These are phyloP conservation scores for Henckelia pumila DNA, from an alignment of 257 asterid genomes.

Conservation along the genomic window DNA sequence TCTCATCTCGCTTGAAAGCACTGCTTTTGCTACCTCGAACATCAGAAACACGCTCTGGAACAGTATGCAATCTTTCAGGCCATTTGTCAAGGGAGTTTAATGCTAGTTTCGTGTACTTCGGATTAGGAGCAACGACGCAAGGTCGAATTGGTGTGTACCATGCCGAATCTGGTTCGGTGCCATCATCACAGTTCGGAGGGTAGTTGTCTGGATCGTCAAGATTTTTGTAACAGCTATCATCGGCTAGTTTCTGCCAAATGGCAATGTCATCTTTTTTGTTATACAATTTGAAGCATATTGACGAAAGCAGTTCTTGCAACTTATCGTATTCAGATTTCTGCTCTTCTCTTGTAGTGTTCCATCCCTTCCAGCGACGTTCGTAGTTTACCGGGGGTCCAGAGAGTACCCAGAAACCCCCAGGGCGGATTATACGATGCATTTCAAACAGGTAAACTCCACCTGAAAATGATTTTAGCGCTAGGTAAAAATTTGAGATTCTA, in stretches of 20 bases:
- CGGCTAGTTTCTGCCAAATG: conserved; percentile 48
- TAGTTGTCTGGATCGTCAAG: conserved; percentile 35
- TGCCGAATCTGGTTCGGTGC: conserved; percentile 56
- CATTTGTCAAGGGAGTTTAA: conserved; percentile 42
- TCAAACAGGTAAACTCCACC: conserved; percentile 62
- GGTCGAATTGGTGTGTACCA: conserved; percentile 68
- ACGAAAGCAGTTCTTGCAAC: conserved; percentile 40
- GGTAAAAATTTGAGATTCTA: conserved; percentile 2
- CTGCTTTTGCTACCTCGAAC: conserved; percentile 40
- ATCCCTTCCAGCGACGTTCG: conserved; percentile 47
- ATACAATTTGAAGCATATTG: conserved; percentile 53
- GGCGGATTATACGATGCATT: conserved; percentile 54
- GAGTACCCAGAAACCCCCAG: conserved; percentile 62
- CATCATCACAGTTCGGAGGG: conserved; percentile 50
- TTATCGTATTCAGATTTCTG: conserved; percentile 39
- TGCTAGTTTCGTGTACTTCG: conserved; percentile 27
- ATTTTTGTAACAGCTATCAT: conserved; percentile 42
- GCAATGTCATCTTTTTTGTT: conserved; percentile 50
- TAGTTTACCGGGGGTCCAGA: conserved; percentile 64
- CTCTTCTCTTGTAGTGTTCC: conserved; percentile 56
- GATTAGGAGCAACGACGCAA: conserved; percentile 43
- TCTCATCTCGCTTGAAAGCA: conserved; percentile 37
- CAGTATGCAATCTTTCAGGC: conserved; percentile 40
- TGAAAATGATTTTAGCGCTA: conserved; percentile 21
- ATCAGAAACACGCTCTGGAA: conserved; percentile 47